A percentile compares a stretch with the other conserved stretches of the same genome.
Conservation (phyloP, 495 filamentous ascomycete species). For the Cercophora samala region DNA sequence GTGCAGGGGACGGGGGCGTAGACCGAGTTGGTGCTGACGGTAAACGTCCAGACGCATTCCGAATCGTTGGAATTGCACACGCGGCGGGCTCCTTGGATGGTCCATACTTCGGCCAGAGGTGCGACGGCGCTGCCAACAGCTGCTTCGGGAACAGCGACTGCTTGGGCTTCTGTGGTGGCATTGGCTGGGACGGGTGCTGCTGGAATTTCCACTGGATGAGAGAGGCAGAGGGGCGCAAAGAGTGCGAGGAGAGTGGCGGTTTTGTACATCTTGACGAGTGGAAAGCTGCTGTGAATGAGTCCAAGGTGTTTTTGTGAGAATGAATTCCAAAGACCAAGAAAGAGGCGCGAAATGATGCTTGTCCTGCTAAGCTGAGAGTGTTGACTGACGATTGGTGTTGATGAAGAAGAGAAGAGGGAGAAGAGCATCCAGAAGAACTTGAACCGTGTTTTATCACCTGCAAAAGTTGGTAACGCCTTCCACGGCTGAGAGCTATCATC, state of each 20-base stretch:
- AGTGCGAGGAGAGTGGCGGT: background rate
- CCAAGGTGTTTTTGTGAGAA: background rate
- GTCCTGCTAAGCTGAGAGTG: too few relatives aligned
- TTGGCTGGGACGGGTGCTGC: background rate
- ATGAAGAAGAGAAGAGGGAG: background rate
- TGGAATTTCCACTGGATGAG: background rate
- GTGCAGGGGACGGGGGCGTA: conserved; percentile 10
- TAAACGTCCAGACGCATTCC: conserved; percentile 10
- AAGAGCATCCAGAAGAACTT: background rate
- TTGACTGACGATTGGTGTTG: background rate
- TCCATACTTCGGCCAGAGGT: conserved; percentile 5
- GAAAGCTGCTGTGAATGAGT: background rate
- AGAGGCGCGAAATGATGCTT: background rate
- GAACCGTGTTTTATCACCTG: background rate
- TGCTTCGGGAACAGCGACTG: background rate
- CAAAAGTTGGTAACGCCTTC: background rate
- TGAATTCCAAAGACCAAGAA: background rate
- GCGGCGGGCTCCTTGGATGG: background rate
- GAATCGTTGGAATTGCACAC: background rate
- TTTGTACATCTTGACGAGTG: background rate
- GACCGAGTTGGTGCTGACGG: background rate
- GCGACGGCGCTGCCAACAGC: background rate
- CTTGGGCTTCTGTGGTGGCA: background rate
- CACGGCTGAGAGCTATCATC: background rate
- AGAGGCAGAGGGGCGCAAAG: background rate